phyloP scores from a whole-genome alignment of 306 rosid species.

The Prunus davidiana region DNA sequence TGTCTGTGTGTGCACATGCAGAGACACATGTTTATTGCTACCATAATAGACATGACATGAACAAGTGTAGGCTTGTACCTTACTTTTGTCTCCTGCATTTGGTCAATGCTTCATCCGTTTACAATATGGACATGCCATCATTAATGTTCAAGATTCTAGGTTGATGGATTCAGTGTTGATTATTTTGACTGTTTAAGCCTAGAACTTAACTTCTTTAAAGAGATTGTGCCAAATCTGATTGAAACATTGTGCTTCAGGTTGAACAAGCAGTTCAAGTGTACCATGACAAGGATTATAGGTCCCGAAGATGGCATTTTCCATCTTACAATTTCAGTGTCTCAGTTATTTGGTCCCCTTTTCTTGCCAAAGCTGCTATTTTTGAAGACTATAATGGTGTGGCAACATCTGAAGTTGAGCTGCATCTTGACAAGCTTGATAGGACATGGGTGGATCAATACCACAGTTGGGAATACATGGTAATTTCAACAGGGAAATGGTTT shows the following conservation, averaged over 20 bases:
- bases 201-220: background rate
- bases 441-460: conserved; percentile 58
- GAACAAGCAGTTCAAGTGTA: conserved; percentile 63
- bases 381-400: conserved; percentile 90
- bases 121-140: background rate
- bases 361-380: conserved; percentile 76
- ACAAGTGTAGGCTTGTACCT: background rate
- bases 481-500: conserved; percentile 96
- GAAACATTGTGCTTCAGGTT: conserved; percentile 51
- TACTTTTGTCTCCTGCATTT: conserved; percentile 3
- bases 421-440: conserved; percentile 67
- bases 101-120: background rate
- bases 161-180: background rate
- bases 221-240: conserved; percentile 1
- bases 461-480: conserved; percentile 64
- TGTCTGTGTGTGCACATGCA: background rate
- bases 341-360: conserved; percentile 86
- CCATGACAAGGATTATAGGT: conserved; percentile 80
- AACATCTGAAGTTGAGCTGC: conserved; percentile 81
- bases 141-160: background rate
- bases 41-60: background rate
- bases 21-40: background rate
- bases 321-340: conserved; percentile 62
- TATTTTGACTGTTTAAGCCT: conserved; percentile 1
- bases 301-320: conserved; percentile 73